phyloP scores from a whole-genome alignment of 352 stramenopile genomes.

The Phytophthora colocasiae region DNA sequence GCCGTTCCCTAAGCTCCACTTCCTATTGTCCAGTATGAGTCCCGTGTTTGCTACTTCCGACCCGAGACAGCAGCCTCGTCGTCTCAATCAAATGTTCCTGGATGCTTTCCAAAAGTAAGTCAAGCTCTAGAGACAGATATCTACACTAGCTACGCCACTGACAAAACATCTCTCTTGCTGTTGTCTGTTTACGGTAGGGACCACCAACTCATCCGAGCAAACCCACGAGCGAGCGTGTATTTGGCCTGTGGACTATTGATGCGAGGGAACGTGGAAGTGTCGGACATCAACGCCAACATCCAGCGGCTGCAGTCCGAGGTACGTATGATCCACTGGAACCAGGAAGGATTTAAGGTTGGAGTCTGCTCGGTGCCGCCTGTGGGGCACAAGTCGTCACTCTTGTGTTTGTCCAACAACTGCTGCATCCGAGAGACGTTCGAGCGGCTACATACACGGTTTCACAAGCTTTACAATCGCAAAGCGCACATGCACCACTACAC shows the following conservation, averaged over 20 bases:
- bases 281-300: slow-evolving; percentile 90
- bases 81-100: slow-evolving; percentile 71
- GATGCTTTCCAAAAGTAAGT: slow-evolving; percentile 70
- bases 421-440: slow-evolving; percentile 88
- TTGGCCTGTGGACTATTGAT: slow-evolving; percentile 88
- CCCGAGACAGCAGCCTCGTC: slow-evolving; percentile 57
- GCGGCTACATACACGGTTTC: slow-evolving; percentile 74
- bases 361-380: slow-evolving; percentile 75
- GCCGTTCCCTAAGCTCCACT: slow-evolving; percentile 98
- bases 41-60: slow-evolving; percentile 59
- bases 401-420: slow-evolving; percentile 90
- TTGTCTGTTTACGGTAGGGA: slow-evolving; percentile 45
- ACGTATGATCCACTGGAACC: slow-evolving; percentile 92
- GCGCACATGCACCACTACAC: slow-evolving; percentile 92
- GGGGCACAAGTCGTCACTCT: slow-evolving; percentile 64
- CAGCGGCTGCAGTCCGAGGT: slow-evolving; percentile 82
- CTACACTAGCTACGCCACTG: too few relatives aligned
- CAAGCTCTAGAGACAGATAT: neutral
- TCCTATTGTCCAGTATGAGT: slow-evolving; percentile 93
- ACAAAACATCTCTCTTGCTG: neutral
- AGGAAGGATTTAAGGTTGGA: slow-evolving; percentile 92
- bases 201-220: slow-evolving; percentile 79
- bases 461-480: slow-evolving; percentile 78
- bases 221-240: slow-evolving; percentile 77
- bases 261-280: slow-evolving; percentile 87